Evolutionary conservation across 2,329 filamentous ascomycete species (phyloP).

Genomic region (Metarhizium robertsii): DNA sequence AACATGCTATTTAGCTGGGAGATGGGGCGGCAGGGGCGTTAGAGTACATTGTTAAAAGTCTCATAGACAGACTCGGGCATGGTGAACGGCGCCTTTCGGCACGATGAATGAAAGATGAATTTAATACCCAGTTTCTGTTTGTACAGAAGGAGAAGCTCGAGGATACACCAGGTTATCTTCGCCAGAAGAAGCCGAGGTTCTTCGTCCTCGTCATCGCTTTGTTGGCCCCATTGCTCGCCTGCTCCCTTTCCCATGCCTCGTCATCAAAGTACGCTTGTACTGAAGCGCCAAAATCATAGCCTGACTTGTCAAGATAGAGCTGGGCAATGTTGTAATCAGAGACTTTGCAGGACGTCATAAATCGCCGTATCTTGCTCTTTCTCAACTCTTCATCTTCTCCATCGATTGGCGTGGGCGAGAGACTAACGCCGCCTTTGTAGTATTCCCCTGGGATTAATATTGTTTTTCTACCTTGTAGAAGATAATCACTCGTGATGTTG

Average conservation of each 20-base stretch:
- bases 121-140: constrained; percentile 8
- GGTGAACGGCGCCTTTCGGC: constrained; percentile 13
- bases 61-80: constrained; percentile 15
- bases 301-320: constrained; percentile 62
- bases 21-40: constrained; percentile 18
- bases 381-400: constrained; percentile 64
- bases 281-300: constrained; percentile 57
- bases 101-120: constrained; percentile 1
- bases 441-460: constrained; percentile 62
- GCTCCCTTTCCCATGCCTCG: constrained; percentile 63
- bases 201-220: constrained; percentile 21
- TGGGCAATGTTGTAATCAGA: constrained; percentile 67
- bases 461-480: constrained; percentile 59
- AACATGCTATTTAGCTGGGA: constrained; percentile 17
- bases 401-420: constrained; percentile 63
- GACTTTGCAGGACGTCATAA: constrained; percentile 73
- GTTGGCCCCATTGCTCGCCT: constrained; percentile 34
- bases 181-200: constrained; percentile 23
- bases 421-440: constrained; percentile 56
- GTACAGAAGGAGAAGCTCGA: background rate
- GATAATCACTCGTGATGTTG: constrained; percentile 60
- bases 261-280: constrained; percentile 59
- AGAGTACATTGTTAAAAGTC: constrained; percentile 16
- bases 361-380: constrained; percentile 62
- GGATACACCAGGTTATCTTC: constrained; percentile 10